These are phyloP conservation scores for Mycena capillaripes DNA, from an alignment of 768 basidiomycete genomes.

Conservation along the genomic window DNA sequence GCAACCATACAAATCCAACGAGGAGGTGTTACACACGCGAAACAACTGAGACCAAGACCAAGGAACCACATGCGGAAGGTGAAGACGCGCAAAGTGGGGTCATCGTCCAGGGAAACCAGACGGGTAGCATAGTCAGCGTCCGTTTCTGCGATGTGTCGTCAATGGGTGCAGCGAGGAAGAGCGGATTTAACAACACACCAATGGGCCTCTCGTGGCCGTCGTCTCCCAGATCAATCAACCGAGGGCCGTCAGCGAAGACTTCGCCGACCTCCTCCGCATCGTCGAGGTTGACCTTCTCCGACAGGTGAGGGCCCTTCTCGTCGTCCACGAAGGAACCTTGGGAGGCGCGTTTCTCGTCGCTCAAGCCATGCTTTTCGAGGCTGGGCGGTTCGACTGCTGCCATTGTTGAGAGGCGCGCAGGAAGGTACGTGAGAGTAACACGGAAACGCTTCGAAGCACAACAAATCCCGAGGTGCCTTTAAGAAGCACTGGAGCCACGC, in stretches of 20 bases:
- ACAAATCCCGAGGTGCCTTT: not conserved
- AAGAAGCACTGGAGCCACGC: no score
- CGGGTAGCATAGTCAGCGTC: conserved; percentile 53
- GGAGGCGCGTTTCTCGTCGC: conserved; percentile 30
- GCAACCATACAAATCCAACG: no score
- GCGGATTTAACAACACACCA: conserved; percentile 36
- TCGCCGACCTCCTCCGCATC: conserved; percentile 39
- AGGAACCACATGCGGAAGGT: conserved; percentile 64
- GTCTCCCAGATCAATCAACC: conserved; percentile 50
- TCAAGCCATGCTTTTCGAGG: conserved; percentile 21
- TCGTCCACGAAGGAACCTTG: conserved; percentile 25
- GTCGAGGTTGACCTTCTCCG: conserved; percentile 31
- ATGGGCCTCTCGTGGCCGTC: conserved; percentile 58
- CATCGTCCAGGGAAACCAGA: conserved; percentile 57
- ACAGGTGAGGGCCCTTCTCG: conserved; percentile 20
- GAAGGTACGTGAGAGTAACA: conserved; percentile 20
- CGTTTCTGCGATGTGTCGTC: conserved; percentile 37
- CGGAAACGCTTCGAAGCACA: conserved; percentile 23
- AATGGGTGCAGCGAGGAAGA: not conserved
- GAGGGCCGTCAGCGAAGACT: conserved; percentile 44
- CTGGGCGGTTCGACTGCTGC: conserved; percentile 31
- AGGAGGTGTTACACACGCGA: conserved; percentile 39
- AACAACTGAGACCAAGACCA: conserved; percentile 59
- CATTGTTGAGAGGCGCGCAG: conserved; percentile 27
- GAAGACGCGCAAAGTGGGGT: conserved; percentile 50